Evolutionary conservation across 345 rosid genomes (phyloP), one percentile per base, ranked within the genome.

Genomic region (Pugionium cornutum): DNA sequence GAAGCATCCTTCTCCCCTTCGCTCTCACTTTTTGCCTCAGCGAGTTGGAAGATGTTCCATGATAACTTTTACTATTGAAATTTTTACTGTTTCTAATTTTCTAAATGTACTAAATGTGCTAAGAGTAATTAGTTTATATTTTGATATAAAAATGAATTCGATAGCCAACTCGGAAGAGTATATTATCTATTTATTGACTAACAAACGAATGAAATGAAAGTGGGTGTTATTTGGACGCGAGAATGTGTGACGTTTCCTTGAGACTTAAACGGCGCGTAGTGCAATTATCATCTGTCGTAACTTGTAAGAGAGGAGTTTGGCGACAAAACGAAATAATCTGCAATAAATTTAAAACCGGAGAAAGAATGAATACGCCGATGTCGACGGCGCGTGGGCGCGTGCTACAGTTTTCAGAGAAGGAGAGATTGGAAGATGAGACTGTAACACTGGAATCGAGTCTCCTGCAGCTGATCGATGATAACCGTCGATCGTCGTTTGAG

Each of bases 391-490:
- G 75, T 52, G 64, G 73, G 52, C 83, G 80, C 65, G 49, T 68
- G 39, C 18, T 35, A 37, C 37, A 63, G 2, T 57, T 62, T 3
- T 9, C 77, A 1, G 86, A 76, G 47, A 68, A 57, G 7, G 77
- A 77, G 2, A 74, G 64, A 67, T 4, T 69, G 29, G 72, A 62
- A 10, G 63, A 80, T 1, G 84, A 79, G 7, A n/a, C 69, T 0
- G 79, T 67, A 7, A 75, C 76, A 9, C 73, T 92, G 18, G 95
- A 87, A 70, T 76, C 84, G 41, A 82, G 83, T 36, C 89, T 89
- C 18, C 67, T 86, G 28, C 82, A 83, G 29, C 80, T 87, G 6
- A 60, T 84, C 67, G 83, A 81, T 18, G 82, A 83, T 26, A 91
- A 89, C 64, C 84, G 87, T 26, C 74, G 77, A n/a, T 70, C 78